Conservation (phyloP, 768 basidiomycete genomes). For the Mycena crocata region DNA sequence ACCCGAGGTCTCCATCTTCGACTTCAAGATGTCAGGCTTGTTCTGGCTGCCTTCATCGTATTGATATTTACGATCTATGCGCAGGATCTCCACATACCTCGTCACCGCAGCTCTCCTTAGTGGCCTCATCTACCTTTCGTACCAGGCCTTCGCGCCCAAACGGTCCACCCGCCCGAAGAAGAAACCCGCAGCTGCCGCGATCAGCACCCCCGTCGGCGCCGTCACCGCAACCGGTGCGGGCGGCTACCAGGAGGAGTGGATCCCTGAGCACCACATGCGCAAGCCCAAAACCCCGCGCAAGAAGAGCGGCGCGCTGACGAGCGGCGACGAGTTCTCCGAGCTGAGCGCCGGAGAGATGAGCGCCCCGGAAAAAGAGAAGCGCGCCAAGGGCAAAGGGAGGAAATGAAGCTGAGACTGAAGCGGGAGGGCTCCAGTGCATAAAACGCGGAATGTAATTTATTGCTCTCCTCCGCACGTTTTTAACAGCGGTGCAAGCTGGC, state of each 20-base stretch:
- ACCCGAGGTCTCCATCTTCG: constrained; percentile 80
- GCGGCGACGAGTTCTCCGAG: constrained; percentile 65
- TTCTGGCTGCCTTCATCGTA: constrained; percentile 1
- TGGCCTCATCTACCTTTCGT: constrained; percentile 73
- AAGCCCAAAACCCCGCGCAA: constrained; percentile 67
- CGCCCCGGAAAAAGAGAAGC: constrained; percentile 67
- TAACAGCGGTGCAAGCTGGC: constrained; percentile 1
- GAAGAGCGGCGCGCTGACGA: constrained; percentile 57
- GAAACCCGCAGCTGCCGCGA: constrained; percentile 54
- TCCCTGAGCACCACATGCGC: constrained; percentile 89
- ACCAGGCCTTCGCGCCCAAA: constrained; percentile 74
- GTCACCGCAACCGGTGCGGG: constrained; percentile 74
- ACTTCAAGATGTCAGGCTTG: constrained; percentile 77
- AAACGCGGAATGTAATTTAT: constrained; percentile 35
- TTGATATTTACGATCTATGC: constrained; percentile 6
- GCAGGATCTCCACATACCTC: constrained; percentile 75
- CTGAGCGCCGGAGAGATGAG: constrained; percentile 75
- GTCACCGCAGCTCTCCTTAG: constrained; percentile 74
- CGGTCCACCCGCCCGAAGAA: constrained; percentile 56
- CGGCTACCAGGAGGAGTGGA: constrained; percentile 91
- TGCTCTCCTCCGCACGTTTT: constrained; percentile 18
- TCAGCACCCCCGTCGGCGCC: constrained; percentile 66
- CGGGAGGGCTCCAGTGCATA: not conserved
- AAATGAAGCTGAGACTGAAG: constrained; percentile 44
- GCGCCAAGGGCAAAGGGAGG: constrained; percentile 63